A percentile compares a stretch with the other conserved stretches of the same genome.
phyloP scores from a whole-genome alignment of 371 early-diverging fungal species.

The Sporodiniella umbellata region DNA sequence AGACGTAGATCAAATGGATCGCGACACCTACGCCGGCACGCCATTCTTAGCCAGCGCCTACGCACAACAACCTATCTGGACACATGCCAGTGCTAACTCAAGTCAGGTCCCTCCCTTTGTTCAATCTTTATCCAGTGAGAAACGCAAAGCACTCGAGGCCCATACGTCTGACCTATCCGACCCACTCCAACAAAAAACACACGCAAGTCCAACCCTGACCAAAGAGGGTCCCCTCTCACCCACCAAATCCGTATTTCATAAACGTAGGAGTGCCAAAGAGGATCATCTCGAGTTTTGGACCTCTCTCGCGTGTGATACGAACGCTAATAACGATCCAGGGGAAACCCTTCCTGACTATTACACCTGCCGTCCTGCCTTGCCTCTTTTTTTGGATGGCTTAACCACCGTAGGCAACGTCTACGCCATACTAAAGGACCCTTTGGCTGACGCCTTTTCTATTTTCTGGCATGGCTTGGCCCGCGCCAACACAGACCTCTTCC shows the following conservation, averaged over 20 bases:
- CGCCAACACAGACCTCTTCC: constrained; percentile 52
- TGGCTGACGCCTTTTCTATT: constrained; percentile 42
- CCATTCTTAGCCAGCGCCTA: constrained; percentile 1
- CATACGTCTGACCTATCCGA: background rate
- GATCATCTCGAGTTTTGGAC: constrained; percentile 26
- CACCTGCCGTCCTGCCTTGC: constrained; percentile 3
- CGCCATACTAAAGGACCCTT: constrained; percentile 46
- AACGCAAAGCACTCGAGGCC: no score
- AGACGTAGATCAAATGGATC: constrained; percentile 29
- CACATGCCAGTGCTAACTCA: no score
- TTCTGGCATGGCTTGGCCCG: constrained; percentile 54
- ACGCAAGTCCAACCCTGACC: background rate
- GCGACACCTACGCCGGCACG: background rate
- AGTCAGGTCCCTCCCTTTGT: constrained; percentile 20
- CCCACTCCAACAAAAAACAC: background rate
- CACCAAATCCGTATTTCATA: constrained; percentile 11
- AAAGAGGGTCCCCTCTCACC: background rate
- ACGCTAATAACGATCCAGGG: constrained; percentile 16
- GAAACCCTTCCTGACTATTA: constrained; percentile 6
- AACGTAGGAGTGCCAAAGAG: constrained; percentile 17
- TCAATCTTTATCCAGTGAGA: background rate
- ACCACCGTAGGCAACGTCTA: constrained; percentile 10
- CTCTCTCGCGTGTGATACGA: constrained; percentile 19
- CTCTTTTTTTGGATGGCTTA: background rate
- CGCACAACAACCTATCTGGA: constrained; percentile 4